phyloP scores from a whole-genome alignment of 2,329 filamentous ascomycete genomes.

The Keithomyces neogunnii region DNA sequence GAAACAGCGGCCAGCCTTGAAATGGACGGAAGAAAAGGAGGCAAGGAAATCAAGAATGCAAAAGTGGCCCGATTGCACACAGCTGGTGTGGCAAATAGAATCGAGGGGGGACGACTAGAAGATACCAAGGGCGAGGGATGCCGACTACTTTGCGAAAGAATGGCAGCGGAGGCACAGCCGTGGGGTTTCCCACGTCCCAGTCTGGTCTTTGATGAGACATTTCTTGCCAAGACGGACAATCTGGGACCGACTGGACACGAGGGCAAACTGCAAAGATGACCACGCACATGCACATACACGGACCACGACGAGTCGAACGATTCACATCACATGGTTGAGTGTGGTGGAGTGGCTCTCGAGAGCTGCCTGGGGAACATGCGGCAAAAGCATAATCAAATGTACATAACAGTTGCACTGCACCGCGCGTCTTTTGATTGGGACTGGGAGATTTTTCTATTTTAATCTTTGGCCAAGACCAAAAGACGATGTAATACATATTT shows the following conservation, averaged over 20 bases:
- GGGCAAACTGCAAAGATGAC: slow-evolving; percentile 3
- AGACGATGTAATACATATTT: not conserved
- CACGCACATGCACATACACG: not conserved
- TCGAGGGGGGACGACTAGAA: not conserved
- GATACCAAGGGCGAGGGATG: not conserved
- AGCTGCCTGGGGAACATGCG: not conserved
- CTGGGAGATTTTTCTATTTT: not conserved
- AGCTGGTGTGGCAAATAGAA: not conserved
- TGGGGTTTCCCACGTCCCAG: not conserved
- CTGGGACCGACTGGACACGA: slow-evolving; percentile 10
- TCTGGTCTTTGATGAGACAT: slow-evolving; percentile 18
- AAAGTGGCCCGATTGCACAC: slow-evolving; percentile 14
- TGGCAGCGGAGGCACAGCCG: not conserved
- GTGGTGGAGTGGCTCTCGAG: not conserved
- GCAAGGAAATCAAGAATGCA: slow-evolving; percentile 23
- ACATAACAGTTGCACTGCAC: not conserved
- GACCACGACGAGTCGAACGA: slow-evolving; percentile 7
- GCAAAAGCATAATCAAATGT: not conserved
- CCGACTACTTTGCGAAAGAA: no score
- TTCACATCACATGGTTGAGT: slow-evolving; percentile 4
- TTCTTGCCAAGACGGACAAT: slow-evolving; percentile 13
- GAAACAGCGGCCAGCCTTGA: slow-evolving; percentile 19
- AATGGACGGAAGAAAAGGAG: slow-evolving; percentile 4
- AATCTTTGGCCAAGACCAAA: not conserved
- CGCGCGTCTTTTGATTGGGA: not conserved